Conservation (phyloP, 352 stramenopile genomes). For the Globisporangium echinulatum region DNA sequence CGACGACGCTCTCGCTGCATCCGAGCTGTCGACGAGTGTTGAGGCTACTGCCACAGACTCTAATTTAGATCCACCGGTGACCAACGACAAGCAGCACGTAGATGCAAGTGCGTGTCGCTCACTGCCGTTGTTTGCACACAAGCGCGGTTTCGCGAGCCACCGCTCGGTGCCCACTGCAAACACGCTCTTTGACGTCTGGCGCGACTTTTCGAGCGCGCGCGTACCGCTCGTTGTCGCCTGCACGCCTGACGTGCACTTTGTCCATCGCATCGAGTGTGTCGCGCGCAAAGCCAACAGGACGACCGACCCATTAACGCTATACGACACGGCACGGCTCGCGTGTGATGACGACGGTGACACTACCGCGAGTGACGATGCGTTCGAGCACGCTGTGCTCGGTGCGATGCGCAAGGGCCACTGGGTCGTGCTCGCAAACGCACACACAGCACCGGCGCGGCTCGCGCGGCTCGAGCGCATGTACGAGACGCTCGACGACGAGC, state of each 20-base stretch:
- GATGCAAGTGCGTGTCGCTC: background rate
- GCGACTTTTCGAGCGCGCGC: conserved; percentile 26
- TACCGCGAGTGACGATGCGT: conserved; percentile 8
- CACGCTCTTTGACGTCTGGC: conserved; percentile 23
- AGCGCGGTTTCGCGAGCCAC: no score
- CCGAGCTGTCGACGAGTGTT: no score
- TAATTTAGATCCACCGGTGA: no score
- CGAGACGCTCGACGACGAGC: conserved; percentile 18
- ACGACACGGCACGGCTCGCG: background rate
- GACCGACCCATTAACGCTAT: conserved; percentile 16
- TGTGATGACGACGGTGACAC: no score
- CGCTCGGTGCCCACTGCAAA: background rate
- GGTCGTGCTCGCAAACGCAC: conserved; percentile 38
- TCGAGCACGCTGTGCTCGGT: conserved; percentile 26
- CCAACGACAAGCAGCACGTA: background rate
- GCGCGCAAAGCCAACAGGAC: conserved; percentile 25
- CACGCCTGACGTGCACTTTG: conserved; percentile 26
- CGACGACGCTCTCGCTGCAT: background rate
- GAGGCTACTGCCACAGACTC: no score
- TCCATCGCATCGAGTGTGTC: conserved; percentile 23
- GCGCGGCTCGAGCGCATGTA: conserved; percentile 24
- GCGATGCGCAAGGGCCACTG: conserved; percentile 50
- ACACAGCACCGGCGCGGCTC: conserved; percentile 18
- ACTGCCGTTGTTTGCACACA: no score
- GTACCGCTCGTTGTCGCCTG: conserved; percentile 27